Conservation (phyloP, 2,329 filamentous ascomycete genomes). For the Ophiostoma piceae region DNA sequence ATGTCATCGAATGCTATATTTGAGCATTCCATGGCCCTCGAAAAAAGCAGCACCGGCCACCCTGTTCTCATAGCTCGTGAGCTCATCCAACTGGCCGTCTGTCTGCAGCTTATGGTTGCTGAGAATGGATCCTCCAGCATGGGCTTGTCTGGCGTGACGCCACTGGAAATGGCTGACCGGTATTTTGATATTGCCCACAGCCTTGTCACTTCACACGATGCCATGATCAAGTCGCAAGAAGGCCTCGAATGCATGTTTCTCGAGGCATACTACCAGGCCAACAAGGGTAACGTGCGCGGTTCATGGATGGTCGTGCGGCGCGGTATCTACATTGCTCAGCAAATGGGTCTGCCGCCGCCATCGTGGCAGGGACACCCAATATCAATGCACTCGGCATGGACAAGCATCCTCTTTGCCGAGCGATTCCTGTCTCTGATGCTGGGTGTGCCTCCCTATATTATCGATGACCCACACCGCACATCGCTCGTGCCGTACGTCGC, state of each 20-base stretch:
- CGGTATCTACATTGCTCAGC: not conserved
- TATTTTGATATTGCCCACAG: not conserved
- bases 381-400: conserved; percentile 38
- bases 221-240: not conserved
- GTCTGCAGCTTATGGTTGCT: not conserved
- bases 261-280: conserved; percentile 42
- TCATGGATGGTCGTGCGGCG: conserved; percentile 43
- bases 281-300: conserved; percentile 41
- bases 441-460: conserved; percentile 38
- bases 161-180: not conserved
- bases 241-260: conserved; percentile 46
- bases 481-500: not conserved
- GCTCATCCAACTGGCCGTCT: not conserved
- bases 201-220: not conserved
- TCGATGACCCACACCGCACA: conserved; percentile 8
- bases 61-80: not conserved
- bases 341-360: not conserved
- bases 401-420: conserved; percentile 40
- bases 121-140: not conserved
- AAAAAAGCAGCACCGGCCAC: not conserved
- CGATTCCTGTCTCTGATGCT: conserved; percentile 43
- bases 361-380: conserved; percentile 34
- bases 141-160: not conserved
- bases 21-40: not conserved
- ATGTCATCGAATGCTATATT: not conserved